Evolutionary conservation across 768 basidiomycete genomes (phyloP).

Genomic region (Terana coerulea): DNA sequence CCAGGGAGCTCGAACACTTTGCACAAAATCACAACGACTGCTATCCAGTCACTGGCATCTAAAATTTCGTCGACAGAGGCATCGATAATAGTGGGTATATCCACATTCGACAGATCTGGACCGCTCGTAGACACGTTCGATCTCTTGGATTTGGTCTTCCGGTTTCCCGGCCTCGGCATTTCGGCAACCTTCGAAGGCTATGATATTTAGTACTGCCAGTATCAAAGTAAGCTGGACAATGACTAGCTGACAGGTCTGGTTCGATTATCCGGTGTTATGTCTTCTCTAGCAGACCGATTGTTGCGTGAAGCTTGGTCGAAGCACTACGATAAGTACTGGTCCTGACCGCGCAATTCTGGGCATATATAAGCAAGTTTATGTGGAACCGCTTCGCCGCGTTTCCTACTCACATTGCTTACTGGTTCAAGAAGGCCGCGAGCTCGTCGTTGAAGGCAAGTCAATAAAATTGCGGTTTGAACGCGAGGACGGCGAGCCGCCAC

Average conservation of each 20-base stretch:
- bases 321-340: no score
- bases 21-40: constrained; percentile 46
- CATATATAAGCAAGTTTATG: no score
- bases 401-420: no score
- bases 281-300: no score
- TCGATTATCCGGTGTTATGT: no score
- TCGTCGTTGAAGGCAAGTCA: no score
- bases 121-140: background rate
- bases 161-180: constrained; percentile 12
- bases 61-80: constrained; percentile 41
- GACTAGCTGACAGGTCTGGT: background rate
- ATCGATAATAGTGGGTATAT: constrained; percentile 13
- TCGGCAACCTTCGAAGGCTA: no score
- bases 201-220: no score
- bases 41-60: constrained; percentile 45
- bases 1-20: constrained; percentile 52
- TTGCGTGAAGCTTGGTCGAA: no score
- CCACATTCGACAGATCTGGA: constrained; percentile 9
- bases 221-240: background rate
- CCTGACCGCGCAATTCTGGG: background rate
- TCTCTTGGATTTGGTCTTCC: constrained; percentile 8
- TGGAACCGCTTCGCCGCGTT: no score
- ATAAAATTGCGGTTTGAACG: background rate
- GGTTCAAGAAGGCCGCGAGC: no score
- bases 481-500: background rate